Evolutionary conservation across 2,329 filamentous ascomycete species (phyloP).

Genomic region (Chrysosporium queenslandicum): DNA sequence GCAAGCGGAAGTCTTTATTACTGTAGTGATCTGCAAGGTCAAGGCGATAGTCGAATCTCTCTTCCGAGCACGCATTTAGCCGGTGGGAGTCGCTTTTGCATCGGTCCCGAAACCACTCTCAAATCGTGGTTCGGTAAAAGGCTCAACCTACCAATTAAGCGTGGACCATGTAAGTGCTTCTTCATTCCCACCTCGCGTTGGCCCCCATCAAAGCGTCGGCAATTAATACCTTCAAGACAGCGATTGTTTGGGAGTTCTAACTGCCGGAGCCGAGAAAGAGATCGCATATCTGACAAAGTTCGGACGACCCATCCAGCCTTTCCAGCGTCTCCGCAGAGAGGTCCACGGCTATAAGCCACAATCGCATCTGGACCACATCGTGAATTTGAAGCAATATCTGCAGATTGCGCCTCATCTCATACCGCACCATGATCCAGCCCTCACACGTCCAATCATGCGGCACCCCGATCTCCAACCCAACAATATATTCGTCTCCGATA

Average conservation of each 20-base stretch:
- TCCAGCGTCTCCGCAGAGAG: constrained; percentile 18
- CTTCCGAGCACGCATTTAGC: background rate
- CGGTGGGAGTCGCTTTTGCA: constrained; percentile 12
- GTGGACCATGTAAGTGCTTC: constrained; percentile 18
- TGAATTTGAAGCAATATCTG: constrained; percentile 17
- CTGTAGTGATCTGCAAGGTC: constrained; percentile 6
- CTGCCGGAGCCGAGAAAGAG: constrained; percentile 9
- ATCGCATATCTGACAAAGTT: constrained; percentile 16
- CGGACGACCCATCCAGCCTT: constrained; percentile 17
- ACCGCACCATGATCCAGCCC: background rate
- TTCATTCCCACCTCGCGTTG: no score
- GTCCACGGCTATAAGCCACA: constrained; percentile 14
- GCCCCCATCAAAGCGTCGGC: no score
- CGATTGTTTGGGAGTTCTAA: background rate
- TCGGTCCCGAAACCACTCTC: constrained; percentile 18
- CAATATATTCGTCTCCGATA: constrained; percentile 25
- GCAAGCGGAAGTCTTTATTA: constrained; percentile 19
- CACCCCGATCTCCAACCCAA: constrained; percentile 25
- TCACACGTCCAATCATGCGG: constrained; percentile 18
- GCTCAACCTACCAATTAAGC: constrained; percentile 10
- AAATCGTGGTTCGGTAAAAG: constrained; percentile 18
- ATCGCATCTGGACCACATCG: constrained; percentile 17
- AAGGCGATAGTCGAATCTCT: background rate
- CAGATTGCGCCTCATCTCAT: constrained; percentile 14
- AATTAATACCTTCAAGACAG: background rate